Evolutionary conservation across 768 basidiomycete species (phyloP), one percentile per base, ranked within the genome.

Genomic region (Agaricus sinodeliciosus): DNA sequence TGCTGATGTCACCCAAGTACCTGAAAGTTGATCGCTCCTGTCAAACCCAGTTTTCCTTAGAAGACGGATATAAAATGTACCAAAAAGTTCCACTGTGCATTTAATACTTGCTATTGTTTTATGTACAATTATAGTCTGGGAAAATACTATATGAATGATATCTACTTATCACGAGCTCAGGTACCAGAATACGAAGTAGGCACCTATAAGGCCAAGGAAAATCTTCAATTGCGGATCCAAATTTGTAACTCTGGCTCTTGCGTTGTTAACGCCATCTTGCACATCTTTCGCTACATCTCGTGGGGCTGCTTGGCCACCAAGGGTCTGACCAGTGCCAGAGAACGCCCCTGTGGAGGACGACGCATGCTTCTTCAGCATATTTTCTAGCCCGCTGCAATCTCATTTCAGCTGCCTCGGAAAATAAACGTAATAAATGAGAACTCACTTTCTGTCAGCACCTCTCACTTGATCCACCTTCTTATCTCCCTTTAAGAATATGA

Each of bases 151-250:
- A 47, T 6, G 40, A 4, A 35, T n/a, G n/a, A 34, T 27, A 11
- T 34, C 40, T 27, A 41, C 18, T 44, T n/a, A 45, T 42, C 25
- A 46, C 62, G 57, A 74, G 44, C 73, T 70, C 19, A 79, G 60
- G 59, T 72, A 79, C 76, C 75, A 79, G 58, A 81, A 79, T 43
- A 87, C 62, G 4, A 77, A 57, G 64, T 90, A 93, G n/a, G 74
- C 77, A 6, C 72, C 84, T 9, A 84, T 54, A 15, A 93, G 69
- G 18, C 71, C 81, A 3, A 88, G 58, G 26, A 91, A 65, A 26
- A 87, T 67, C 64, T 83, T 85, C 49, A 82, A 64, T 61, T 90
- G 85, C 4, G 87, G 81, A 59, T 84, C 80, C 52, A 90, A 65
- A 49, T 78, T 77, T 12, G 68, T 65, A 51, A 81, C 68, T 9